These are phyloP conservation scores for Kuraishia floccosa DNA, from an alignment of 805 yeast genomes.

Conservation along the genomic window DNA sequence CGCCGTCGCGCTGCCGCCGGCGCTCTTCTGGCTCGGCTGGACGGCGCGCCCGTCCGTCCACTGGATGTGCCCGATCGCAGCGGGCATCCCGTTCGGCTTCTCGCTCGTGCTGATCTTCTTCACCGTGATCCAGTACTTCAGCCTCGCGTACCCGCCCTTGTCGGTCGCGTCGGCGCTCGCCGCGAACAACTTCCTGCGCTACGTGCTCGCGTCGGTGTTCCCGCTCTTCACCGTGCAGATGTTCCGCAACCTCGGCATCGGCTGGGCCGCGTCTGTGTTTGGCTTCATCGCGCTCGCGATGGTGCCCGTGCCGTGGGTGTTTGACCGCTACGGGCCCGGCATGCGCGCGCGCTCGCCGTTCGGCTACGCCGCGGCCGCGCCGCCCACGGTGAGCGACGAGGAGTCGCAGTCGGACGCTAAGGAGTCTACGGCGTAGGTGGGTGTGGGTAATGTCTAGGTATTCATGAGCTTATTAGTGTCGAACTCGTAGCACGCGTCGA, in stretches of 20 bases:
- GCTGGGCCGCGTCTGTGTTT: conserved; percentile 71
- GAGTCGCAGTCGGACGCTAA: not conserved
- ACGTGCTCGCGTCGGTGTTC: conserved; percentile 64
- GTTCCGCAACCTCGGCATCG: conserved; percentile 59
- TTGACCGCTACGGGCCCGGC: conserved; percentile 43
- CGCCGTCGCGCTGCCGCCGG: conserved; percentile 51
- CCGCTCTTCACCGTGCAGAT: conserved; percentile 82
- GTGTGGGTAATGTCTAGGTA: not conserved
- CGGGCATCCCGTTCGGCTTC: conserved; percentile 74
- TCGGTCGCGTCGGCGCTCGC: conserved; percentile 82
- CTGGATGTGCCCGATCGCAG: conserved; percentile 68
- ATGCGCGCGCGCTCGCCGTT: conserved; percentile 46
- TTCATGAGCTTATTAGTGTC: not conserved
- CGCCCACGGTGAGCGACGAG: not conserved
- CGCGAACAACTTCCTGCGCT: conserved; percentile 75
- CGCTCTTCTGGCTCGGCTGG: conserved; percentile 81
- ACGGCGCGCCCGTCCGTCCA: conserved; percentile 47
- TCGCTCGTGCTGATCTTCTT: conserved; percentile 65
- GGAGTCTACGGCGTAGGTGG: not conserved
- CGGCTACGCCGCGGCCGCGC: conserved; percentile 30
- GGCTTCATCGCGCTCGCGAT: conserved; percentile 56
- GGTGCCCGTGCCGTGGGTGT: conserved; percentile 69
- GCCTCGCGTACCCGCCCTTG: conserved; percentile 63
- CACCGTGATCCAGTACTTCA: conserved; percentile 55
- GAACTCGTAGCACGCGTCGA: conserved; percentile 30